Conservation (phyloP, 352 stramenopile species). For the Globisporangium spinosum region DNA sequence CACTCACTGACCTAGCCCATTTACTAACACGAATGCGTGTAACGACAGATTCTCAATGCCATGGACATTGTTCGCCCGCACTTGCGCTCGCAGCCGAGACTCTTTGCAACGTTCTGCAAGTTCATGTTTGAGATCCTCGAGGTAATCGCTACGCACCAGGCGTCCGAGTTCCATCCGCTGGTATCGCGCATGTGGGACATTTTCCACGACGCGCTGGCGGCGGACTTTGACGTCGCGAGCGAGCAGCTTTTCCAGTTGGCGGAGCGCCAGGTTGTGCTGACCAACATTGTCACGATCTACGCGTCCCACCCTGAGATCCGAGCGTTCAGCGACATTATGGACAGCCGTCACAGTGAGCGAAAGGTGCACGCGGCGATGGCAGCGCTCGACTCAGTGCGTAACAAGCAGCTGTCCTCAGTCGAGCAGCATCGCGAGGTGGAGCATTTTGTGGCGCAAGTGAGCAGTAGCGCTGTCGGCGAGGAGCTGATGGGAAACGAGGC, state of each 20-base stretch:
- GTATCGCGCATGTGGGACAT: slow-evolving; percentile 45
- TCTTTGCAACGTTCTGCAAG: slow-evolving; percentile 35
- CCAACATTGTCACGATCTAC: slow-evolving; percentile 52
- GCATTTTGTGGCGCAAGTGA: slow-evolving; percentile 34
- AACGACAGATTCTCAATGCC: slow-evolving; percentile 44
- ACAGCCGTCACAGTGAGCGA: slow-evolving; percentile 30
- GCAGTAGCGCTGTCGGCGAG: not conserved
- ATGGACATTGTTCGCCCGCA: slow-evolving; percentile 55
- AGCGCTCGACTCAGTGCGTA: slow-evolving; percentile 30
- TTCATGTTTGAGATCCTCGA: slow-evolving; percentile 71
- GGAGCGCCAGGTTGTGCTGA: slow-evolving; percentile 32
- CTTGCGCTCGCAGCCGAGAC: slow-evolving; percentile 28
- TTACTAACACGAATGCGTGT: not conserved
- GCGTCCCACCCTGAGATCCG: slow-evolving; percentile 37
- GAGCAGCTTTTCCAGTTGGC: slow-evolving; percentile 38
- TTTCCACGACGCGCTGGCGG: slow-evolving; percentile 42
- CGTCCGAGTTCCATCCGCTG: slow-evolving; percentile 63
- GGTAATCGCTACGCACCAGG: slow-evolving; percentile 57
- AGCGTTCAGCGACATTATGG: slow-evolving; percentile 41
- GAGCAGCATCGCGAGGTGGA: slow-evolving; percentile 56
- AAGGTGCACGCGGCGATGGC: slow-evolving; percentile 26
- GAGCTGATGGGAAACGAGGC: slow-evolving; percentile 17
- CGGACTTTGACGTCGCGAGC: slow-evolving; percentile 30
- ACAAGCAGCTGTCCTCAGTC: slow-evolving; percentile 37
- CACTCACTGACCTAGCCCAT: not conserved